A percentile compares a stretch with the other conserved stretches of the same genome.
Conservation (phyloP, 257 asterid species). For the Capsicum rhomboideum region DNA sequence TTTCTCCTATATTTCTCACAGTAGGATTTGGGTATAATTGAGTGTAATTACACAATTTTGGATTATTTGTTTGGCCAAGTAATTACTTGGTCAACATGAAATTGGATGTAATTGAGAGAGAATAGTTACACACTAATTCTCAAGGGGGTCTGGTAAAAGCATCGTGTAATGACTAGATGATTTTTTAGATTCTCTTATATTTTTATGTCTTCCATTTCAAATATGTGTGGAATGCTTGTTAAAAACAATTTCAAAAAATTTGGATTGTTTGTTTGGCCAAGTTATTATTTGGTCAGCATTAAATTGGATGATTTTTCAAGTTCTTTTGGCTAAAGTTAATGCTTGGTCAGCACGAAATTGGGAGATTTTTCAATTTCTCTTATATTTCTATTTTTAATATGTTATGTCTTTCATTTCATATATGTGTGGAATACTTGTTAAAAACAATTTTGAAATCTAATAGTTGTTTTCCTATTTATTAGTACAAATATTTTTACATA, state of each 20-base stretch:
- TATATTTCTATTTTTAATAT: background rate
- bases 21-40: too few relatives aligned
- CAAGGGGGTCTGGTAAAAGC: background rate
- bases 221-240: background rate
- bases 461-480: background rate
- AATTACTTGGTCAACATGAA: background rate
- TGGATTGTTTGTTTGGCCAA: background rate
- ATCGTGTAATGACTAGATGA: background rate
- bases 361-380: background rate
- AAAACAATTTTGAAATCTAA: background rate
- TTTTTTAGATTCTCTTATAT: background rate
- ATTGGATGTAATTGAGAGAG: background rate
- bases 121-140: background rate
- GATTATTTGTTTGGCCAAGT: background rate
- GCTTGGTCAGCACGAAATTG: background rate
- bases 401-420: background rate
- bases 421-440: background rate
- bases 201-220: background rate
- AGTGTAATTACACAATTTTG: background rate
- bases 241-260: background rate
- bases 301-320: background rate
- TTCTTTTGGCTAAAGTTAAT: background rate
- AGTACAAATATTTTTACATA: background rate
- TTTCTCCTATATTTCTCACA: too few relatives aligned
- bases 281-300: background rate